phyloP scores from a whole-genome alignment of 768 basidiomycete genomes.

The Mycena metata region DNA sequence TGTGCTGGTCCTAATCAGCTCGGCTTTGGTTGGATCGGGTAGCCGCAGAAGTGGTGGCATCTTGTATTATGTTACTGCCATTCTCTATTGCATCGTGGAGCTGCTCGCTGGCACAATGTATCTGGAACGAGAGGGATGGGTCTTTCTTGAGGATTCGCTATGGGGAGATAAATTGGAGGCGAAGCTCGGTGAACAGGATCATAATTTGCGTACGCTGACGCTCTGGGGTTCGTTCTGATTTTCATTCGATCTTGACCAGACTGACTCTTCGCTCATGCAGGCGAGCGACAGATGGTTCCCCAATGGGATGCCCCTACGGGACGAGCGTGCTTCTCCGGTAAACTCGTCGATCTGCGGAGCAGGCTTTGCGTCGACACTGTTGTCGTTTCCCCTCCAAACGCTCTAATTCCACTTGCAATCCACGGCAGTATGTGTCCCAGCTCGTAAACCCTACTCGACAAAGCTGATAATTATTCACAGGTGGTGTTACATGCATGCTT shows the following conservation, averaged over 20 bases:
- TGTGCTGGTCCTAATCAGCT: not conserved
- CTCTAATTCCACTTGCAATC: conserved; percentile 3
- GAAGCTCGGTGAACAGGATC: conserved; percentile 31
- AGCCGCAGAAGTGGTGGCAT: conserved; percentile 5
- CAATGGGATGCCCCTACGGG: conserved; percentile 13
- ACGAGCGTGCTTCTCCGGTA: not conserved
- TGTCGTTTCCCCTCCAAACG: conserved; percentile 2
- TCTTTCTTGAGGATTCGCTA: conserved; percentile 25
- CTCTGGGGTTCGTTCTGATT: conserved; percentile 28
- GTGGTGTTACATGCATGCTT: conserved; percentile 42
- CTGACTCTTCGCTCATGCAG: not conserved
- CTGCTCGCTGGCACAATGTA: conserved; percentile 33
- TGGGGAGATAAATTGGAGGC: not conserved
- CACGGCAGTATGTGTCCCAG: not conserved
- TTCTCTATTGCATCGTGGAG: conserved; percentile 5
- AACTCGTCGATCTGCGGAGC: conserved; percentile 8
- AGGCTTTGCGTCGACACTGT: not conserved
- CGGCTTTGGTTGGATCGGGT: not conserved
- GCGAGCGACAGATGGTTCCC: conserved; percentile 8
- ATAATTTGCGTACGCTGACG: conserved; percentile 15
- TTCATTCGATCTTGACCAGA: not conserved
- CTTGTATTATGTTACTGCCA: conserved; percentile 9
- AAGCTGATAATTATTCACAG: too few relatives aligned
- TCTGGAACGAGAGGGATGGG: conserved; percentile 29
- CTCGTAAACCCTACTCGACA: too few relatives aligned